Conservation (phyloP, 768 basidiomycete species). For the Panus rudis region DNA sequence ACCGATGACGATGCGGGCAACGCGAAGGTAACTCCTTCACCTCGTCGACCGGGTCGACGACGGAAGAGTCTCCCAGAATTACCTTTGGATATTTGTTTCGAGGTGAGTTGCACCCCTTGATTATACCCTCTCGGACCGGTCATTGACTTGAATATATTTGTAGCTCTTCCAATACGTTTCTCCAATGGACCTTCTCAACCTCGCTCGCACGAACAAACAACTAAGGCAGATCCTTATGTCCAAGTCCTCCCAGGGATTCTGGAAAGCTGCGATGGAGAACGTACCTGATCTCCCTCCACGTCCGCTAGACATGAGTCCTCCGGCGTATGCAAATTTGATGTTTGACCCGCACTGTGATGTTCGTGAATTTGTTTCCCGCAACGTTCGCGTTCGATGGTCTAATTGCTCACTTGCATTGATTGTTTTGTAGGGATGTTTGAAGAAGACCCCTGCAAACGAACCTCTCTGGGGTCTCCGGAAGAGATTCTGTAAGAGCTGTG, state of each 20-base stretch:
- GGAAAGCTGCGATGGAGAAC: constrained; percentile 20
- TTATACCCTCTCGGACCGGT: no score
- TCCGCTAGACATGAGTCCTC: constrained; percentile 20
- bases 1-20: no score
- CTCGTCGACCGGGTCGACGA: no score
- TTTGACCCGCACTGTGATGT: constrained; percentile 29
- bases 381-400: no score
- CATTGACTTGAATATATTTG: no score
- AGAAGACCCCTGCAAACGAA: no score
- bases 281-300: constrained; percentile 20
- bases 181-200: constrained; percentile 5
- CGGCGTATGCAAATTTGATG: constrained; percentile 21
- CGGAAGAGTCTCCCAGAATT: not conserved
- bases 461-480: no score
- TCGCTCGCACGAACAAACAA: constrained; percentile 2
- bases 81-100: not conserved
- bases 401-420: not conserved
- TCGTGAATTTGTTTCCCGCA: not conserved
- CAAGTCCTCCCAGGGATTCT: constrained; percentile 3
- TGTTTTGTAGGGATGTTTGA: not conserved
- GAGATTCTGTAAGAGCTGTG: no score
- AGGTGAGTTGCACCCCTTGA: not conserved
- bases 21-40: no score
- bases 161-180: constrained; percentile 1
- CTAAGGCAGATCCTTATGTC: constrained; percentile 4